A percentile compares a stretch with the other conserved stretches of the same genome.
These are phyloP conservation scores for Thelonectria rubi DNA, from an alignment of 2,329 filamentous ascomycete genomes.

Conservation along the genomic window DNA sequence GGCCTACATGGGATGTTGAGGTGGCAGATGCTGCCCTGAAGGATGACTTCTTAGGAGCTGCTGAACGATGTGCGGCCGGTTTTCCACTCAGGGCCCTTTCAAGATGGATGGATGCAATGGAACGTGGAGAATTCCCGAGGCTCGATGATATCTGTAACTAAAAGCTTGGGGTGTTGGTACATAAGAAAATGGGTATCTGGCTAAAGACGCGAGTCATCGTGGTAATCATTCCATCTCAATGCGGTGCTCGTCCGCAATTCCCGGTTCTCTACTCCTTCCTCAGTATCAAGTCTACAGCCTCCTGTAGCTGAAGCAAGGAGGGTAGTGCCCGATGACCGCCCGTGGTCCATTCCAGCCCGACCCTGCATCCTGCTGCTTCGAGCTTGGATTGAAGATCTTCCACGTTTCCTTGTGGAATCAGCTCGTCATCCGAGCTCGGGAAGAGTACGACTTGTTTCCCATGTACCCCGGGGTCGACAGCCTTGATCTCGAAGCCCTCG, in stretches of 20 bases:
- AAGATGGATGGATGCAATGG: constrained; percentile 8
- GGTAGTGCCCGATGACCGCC: constrained; percentile 17
- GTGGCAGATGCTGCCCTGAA: constrained; percentile 36
- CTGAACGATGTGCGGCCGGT: constrained; percentile 2
- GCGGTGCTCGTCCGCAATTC: not conserved
- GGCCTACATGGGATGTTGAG: constrained; percentile 45
- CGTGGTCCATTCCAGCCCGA: not conserved
- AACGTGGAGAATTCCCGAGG: constrained; percentile 8
- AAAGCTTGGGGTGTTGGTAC: not conserved
- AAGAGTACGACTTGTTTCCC: constrained; percentile 11
- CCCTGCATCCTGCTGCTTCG: not conserved
- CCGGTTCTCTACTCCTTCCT: not conserved
- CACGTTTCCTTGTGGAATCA: constrained; percentile 1
- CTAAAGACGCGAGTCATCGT: not conserved
- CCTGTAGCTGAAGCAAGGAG: not conserved
- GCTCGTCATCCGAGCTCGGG: constrained; percentile 1
- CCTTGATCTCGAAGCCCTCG: constrained; percentile 4
- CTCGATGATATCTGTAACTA: not conserved
- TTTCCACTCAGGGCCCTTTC: not conserved
- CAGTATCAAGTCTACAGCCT: constrained; percentile 6
- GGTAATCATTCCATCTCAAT: not conserved
- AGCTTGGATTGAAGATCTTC: constrained; percentile 5
- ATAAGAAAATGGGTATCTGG: not conserved
- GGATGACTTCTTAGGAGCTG: constrained; percentile 42
- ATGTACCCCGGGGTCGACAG: not conserved